phyloP scores from a whole-genome alignment of 2,329 filamentous ascomycete genomes.

The Fusarium anguioides region DNA sequence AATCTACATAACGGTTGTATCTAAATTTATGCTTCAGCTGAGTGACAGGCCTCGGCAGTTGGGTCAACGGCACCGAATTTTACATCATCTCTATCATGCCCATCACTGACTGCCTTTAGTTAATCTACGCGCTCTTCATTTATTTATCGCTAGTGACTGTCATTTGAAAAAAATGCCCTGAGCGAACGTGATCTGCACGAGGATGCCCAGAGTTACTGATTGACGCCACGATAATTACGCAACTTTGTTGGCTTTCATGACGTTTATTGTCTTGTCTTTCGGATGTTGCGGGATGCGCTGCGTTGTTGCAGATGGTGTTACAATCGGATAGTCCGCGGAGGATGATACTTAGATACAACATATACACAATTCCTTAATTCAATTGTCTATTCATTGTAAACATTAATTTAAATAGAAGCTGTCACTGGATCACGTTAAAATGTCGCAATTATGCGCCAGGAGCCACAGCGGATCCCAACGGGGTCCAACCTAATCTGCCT shows the following conservation, averaged over 20 bases:
- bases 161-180: neutral
- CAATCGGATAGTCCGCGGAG: neutral
- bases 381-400: neutral
- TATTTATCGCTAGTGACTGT: neutral
- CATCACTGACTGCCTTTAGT: neutral
- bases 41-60: slow-evolving; percentile 10
- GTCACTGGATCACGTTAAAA: neutral
- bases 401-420: neutral
- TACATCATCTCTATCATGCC: neutral
- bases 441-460: neutral
- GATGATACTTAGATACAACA: too few relatives aligned
- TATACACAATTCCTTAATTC: too few relatives aligned
- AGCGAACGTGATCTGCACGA: neutral
- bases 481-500: slow-evolving; percentile 25
- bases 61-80: neutral
- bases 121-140: neutral
- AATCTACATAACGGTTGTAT: neutral
- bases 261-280: slow-evolving; percentile 15
- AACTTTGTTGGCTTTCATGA: slow-evolving; percentile 12
- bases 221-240: slow-evolving; percentile 17
- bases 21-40: slow-evolving; percentile 28
- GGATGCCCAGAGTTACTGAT: neutral
- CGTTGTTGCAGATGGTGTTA: neutral
- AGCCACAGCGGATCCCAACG: slow-evolving; percentile 12
- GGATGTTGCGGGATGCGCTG: slow-evolving; percentile 11